phyloP scores from a whole-genome alignment of 2,329 filamentous ascomycete species.

The Calonectria henricotiae region DNA sequence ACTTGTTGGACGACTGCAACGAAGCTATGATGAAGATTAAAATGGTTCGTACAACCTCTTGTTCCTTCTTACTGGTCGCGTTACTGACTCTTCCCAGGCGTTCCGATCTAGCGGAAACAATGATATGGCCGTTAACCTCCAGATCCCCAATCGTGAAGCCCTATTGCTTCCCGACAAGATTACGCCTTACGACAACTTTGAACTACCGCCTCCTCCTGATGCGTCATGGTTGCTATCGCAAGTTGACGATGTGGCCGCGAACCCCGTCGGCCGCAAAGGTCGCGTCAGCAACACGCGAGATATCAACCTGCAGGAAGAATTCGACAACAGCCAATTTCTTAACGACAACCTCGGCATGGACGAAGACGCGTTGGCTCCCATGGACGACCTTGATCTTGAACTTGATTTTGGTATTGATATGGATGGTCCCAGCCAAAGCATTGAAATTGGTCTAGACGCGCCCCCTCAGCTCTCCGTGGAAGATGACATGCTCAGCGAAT shows the following conservation, averaged over 20 bases:
- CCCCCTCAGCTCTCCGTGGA: conserved; percentile 78
- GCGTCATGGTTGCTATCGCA: conserved; percentile 87
- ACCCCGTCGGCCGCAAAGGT: conserved; percentile 71
- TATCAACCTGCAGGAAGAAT: conserved; percentile 80
- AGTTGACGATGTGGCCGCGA: conserved; percentile 74
- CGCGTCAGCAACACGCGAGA: conserved; percentile 75
- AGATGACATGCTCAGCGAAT: conserved; percentile 79
- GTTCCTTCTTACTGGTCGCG: not conserved
- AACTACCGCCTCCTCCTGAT: conserved; percentile 87
- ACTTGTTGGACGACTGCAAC: conserved; percentile 96
- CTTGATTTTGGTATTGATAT: conserved; percentile 83
- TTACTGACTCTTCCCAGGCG: conserved; percentile 73
- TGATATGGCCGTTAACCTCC: conserved; percentile 88
- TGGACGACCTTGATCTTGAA: conserved; percentile 80
- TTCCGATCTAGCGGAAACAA: conserved; percentile 96
- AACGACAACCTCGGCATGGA: conserved; percentile 76
- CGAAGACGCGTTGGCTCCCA: conserved; percentile 71
- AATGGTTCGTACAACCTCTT: conserved; percentile 76
- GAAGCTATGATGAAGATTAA: conserved; percentile 98
- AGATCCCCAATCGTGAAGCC: conserved; percentile 86
- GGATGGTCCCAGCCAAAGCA: conserved; percentile 77
- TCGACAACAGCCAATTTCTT: conserved; percentile 85
- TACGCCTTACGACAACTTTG: conserved; percentile 88
- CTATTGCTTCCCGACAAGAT: conserved; percentile 93
- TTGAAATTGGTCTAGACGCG: conserved; percentile 93